phyloP scores from a whole-genome alignment of 768 basidiomycete species.

The Termitomyces sp. region DNA sequence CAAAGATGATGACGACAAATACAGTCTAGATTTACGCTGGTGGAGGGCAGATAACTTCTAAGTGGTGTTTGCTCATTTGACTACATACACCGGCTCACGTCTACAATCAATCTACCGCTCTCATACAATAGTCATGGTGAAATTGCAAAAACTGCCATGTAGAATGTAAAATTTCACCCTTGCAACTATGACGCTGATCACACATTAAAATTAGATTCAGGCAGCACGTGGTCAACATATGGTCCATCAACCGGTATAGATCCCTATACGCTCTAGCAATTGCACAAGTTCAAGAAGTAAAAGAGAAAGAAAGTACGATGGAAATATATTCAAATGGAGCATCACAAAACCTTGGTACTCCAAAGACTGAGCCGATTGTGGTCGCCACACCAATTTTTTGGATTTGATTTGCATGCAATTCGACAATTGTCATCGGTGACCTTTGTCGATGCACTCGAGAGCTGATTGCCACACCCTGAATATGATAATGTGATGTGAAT shows the following conservation, averaged over 20 bases:
- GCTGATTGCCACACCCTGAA: slow-evolving; percentile 2
- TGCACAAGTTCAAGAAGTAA: neutral
- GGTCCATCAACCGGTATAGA: neutral
- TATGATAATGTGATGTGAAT: neutral
- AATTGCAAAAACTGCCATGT: too few species aligned
- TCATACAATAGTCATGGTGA: too few species aligned
- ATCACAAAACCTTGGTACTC: slow-evolving; percentile 5
- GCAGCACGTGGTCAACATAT: neutral
- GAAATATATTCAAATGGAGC: neutral
- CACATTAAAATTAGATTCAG: too few species aligned
- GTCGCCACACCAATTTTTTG: slow-evolving; percentile 4
- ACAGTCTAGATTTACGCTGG: too few species aligned
- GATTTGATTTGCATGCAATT: slow-evolving; percentile 4
- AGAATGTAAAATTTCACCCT: too few species aligned
- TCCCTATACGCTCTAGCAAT: neutral
- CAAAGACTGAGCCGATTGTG: neutral
- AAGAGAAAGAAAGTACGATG: neutral
- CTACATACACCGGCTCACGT: too few species aligned
- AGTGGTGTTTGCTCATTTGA: too few species aligned
- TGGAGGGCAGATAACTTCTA: too few species aligned
- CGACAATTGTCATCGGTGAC: slow-evolving; percentile 4
- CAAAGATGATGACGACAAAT: too few species aligned
- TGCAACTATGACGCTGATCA: too few species aligned
- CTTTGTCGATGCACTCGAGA: neutral
- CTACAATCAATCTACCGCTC: too few species aligned